These are phyloP conservation scores for Candida xiaguanensis DNA, from an alignment of 805 yeast species.

Conservation along the genomic window DNA sequence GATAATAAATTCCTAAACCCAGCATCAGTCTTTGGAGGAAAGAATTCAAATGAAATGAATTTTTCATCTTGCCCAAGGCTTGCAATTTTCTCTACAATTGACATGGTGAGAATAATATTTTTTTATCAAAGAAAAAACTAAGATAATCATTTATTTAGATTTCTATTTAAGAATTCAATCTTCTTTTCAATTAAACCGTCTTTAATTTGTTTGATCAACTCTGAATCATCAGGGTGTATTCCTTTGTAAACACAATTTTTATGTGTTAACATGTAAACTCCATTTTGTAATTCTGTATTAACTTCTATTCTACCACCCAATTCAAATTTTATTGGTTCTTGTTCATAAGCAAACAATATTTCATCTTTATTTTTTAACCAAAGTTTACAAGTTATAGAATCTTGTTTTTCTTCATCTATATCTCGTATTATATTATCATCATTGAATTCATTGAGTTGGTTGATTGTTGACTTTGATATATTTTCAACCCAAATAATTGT, in stretches of 20 bases:
- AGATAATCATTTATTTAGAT: constrained; percentile 8
- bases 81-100: constrained; percentile 50
- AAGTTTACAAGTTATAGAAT: constrained; percentile 42
- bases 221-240: constrained; percentile 18
- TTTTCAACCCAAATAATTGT: constrained; percentile 51
- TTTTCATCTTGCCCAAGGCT: constrained; percentile 48
- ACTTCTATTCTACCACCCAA: constrained; percentile 60
- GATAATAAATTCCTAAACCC: constrained; percentile 83
- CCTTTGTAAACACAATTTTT: constrained; percentile 32
- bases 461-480: constrained; percentile 45
- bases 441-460: constrained; percentile 53
- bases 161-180: constrained; percentile 33
- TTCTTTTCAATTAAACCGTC: constrained; percentile 34
- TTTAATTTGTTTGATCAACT: constrained; percentile 26
- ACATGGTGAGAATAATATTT: constrained; percentile 8
- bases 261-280: constrained; percentile 38
- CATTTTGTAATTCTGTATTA: constrained; percentile 44
- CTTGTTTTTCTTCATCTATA: constrained; percentile 23
- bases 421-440: constrained; percentile 55
- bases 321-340: constrained; percentile 38
- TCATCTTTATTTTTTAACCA: constrained; percentile 57
- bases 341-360: constrained; percentile 55
- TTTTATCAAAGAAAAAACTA: neutral
- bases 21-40: constrained; percentile 93
- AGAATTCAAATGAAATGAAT: constrained; percentile 87